Evolutionary conservation across 768 basidiomycete genomes (phyloP).

Genomic region (Scleroderma bovista): DNA sequence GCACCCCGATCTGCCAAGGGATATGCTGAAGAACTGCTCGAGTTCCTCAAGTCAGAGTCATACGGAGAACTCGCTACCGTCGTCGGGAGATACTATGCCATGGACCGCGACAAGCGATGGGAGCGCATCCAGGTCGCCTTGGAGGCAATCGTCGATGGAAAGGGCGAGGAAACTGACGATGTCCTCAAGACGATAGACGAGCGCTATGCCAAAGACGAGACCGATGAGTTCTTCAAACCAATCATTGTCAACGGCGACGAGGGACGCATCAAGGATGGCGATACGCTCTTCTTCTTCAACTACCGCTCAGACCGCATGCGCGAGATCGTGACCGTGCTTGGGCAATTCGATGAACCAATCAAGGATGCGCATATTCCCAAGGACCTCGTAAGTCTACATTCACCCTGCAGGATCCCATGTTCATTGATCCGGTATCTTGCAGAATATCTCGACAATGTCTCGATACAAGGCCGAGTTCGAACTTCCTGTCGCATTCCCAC

Average conservation of each 20-base stretch:
- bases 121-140: constrained; percentile 88
- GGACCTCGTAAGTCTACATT: constrained; percentile 53
- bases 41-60: constrained; percentile 71
- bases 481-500: constrained; percentile 90
- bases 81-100: constrained; percentile 90
- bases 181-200: constrained; percentile 61
- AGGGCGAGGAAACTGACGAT: constrained; percentile 50
- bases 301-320: constrained; percentile 96
- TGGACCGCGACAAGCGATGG: constrained; percentile 98
- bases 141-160: constrained; percentile 75
- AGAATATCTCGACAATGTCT: constrained; percentile 93
- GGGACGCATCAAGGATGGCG: constrained; percentile 77
- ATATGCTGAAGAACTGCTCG: constrained; percentile 71
- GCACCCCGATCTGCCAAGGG: constrained; percentile 77
- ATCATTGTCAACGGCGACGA: constrained; percentile 80
- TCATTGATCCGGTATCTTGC: background rate
- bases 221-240: constrained; percentile 95
- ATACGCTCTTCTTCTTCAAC: constrained; percentile 96
- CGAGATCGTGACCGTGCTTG: constrained; percentile 80
- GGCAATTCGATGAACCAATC: constrained; percentile 76
- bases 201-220: constrained; percentile 80
- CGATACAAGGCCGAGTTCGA: constrained; percentile 88
- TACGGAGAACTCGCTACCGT: constrained; percentile 82
- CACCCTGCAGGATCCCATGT: background rate
- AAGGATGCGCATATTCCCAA: constrained; percentile 71